Evolutionary conservation across 495 filamentous ascomycete genomes (phyloP).

Genomic region (Xylaria sp.): DNA sequence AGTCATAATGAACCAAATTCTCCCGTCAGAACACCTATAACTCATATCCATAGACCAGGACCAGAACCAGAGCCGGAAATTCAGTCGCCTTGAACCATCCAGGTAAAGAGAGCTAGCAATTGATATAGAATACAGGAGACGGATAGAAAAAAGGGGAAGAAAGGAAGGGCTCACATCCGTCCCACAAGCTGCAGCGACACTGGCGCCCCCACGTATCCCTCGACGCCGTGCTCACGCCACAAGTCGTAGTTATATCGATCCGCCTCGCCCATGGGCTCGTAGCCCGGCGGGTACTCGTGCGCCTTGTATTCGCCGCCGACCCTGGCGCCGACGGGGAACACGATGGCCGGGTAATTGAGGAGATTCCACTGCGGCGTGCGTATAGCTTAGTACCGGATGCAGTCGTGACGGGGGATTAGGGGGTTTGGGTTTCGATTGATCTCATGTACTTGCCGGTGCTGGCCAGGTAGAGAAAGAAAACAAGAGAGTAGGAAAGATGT

Average conservation of each 20-base stretch:
- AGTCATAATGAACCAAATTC: not conserved
- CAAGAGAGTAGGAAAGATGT: not conserved
- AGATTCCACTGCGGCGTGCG: constrained; percentile 67
- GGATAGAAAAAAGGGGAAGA: not conserved
- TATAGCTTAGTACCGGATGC: not conserved
- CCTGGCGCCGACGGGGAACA: constrained; percentile 60
- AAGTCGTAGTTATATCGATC: constrained; percentile 43
- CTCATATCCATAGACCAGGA: too few species aligned
- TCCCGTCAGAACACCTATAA: too few species aligned
- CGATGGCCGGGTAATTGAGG: constrained; percentile 67
- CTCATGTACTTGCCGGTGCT: too few species aligned
- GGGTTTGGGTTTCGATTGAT: too few species aligned
- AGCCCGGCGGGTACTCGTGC: constrained; percentile 52
- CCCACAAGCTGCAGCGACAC: constrained; percentile 63
- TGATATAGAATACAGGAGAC: too few species aligned
- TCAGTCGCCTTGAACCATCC: too few species aligned
- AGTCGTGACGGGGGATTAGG: too few species aligned
- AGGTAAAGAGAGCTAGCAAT: too few species aligned
- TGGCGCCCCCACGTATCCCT: constrained; percentile 53
- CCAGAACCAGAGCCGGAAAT: too few species aligned
- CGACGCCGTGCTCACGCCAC: constrained; percentile 43
- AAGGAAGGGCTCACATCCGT: constrained; percentile 41
- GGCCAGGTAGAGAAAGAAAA: not conserved
- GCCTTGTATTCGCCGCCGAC: constrained; percentile 41
- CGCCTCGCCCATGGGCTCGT: constrained; percentile 48